A percentile compares a stretch with the other conserved stretches of the same genome.
These are phyloP conservation scores for Xanthoparmelia taractica DNA, from an alignment of 495 filamentous ascomycete species.

Conservation along the genomic window DNA sequence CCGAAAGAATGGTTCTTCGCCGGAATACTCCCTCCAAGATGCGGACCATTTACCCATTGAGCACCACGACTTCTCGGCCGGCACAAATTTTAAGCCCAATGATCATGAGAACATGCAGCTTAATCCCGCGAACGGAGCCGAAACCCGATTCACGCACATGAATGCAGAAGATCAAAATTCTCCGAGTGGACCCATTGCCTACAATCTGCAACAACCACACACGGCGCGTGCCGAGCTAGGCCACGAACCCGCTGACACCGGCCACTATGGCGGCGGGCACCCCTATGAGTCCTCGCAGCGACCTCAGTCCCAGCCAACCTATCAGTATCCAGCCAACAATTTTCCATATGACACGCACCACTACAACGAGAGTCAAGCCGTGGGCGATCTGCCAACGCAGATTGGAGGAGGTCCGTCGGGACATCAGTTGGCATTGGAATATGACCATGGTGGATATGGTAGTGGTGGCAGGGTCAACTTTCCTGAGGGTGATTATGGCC, in stretches of 20 bases:
- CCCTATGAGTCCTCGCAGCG: neutral
- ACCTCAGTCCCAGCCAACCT: slow-evolving; percentile 1
- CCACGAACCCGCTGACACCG: slow-evolving; percentile 38
- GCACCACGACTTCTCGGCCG: slow-evolving; percentile 46
- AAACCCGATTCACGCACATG: neutral
- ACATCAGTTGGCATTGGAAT: slow-evolving; percentile 10
- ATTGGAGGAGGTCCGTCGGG: slow-evolving; percentile 14
- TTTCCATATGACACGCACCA: neutral
- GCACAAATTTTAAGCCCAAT: slow-evolving; percentile 43
- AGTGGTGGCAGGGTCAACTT: slow-evolving; percentile 15
- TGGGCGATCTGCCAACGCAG: neutral
- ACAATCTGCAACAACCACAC: slow-evolving; percentile 3
- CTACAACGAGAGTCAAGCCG: neutral
- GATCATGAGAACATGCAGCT: slow-evolving; percentile 36
- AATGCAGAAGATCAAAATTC: neutral
- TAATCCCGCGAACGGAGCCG: neutral
- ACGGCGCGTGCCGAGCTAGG: slow-evolving; percentile 33
- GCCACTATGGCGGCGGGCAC: slow-evolving; percentile 35
- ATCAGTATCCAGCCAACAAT: neutral
- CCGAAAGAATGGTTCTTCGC: slow-evolving; percentile 65
- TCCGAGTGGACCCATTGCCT: slow-evolving; percentile 6
- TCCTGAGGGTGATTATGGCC: slow-evolving; percentile 20
- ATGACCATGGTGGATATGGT: slow-evolving; percentile 21
- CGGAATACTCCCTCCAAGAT: slow-evolving; percentile 54
- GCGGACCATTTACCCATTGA: slow-evolving; percentile 41